Percentiles rank a stretch among this genome's conserved stretches.
These are phyloP conservation scores for Acidomyces sp. DNA, from an alignment of 495 filamentous ascomycete species.

Conservation along the genomic window DNA sequence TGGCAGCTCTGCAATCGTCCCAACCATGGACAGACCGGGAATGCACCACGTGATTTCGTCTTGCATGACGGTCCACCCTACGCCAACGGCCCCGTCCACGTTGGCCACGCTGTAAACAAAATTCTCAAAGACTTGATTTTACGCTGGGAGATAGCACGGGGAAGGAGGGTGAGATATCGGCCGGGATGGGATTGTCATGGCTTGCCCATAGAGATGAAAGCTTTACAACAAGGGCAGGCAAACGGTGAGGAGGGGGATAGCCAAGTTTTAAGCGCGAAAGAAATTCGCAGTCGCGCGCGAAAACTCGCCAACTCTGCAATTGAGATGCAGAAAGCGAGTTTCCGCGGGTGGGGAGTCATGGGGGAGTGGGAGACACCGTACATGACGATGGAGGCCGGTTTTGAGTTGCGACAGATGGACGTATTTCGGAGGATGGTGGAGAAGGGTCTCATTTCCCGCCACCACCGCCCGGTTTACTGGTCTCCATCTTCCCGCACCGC, in stretches of 20 bases:
- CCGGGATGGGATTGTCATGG: conserved; percentile 99
- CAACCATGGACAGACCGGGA: conserved; percentile 5
- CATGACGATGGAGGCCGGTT: conserved; percentile 80
- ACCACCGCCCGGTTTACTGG: conserved; percentile 93
- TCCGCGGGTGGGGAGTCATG: conserved; percentile 79
- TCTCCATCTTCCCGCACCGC: conserved; percentile 81
- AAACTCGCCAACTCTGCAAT: conserved; percentile 62
- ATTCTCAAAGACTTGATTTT: conserved; percentile 89
- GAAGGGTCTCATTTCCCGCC: conserved; percentile 69
- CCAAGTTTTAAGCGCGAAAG: conserved; percentile 29
- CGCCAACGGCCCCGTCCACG: conserved; percentile 85
- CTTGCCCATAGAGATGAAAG: conserved; percentile 92
- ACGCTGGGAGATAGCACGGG: conserved; percentile 63
- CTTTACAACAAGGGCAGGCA: conserved; percentile 43
- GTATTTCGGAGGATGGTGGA: conserved; percentile 78
- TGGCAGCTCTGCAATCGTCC: conserved; percentile 61
- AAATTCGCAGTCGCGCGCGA: conserved; percentile 58
- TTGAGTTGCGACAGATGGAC: conserved; percentile 73
- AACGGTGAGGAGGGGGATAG: not conserved
- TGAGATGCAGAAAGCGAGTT: conserved; percentile 66
- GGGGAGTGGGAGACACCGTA: conserved; percentile 85
- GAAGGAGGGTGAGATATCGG: conserved; percentile 68
- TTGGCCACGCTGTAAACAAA: conserved; percentile 97
- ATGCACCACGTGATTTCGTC: conserved; percentile 45
- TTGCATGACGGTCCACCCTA: conserved; percentile 97